phyloP scores from a whole-genome alignment of 129 eudicot genomes.

The Escallonia herrerae region DNA sequence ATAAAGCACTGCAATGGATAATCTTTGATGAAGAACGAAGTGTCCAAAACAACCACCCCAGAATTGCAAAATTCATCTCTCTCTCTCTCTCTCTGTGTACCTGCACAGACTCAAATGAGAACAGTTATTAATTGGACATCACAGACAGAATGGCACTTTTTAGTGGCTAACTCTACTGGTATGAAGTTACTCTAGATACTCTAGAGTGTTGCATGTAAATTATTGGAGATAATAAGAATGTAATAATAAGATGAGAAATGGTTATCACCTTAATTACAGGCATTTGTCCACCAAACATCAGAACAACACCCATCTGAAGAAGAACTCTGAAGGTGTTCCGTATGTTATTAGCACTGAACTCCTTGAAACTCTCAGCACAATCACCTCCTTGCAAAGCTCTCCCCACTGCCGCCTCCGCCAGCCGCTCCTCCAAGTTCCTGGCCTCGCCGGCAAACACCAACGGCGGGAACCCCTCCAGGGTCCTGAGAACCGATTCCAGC shows the following conservation, averaged over 20 bases:
- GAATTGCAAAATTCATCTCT: not conserved
- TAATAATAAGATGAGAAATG: not conserved
- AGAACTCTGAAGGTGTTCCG: conserved; percentile 55
- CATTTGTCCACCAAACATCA: conserved; percentile 65
- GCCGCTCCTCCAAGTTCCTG: conserved; percentile 55
- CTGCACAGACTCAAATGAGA: too few species aligned
- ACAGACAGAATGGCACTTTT: too few species aligned
- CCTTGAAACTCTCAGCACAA: conserved; percentile 86
- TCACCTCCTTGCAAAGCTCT: conserved; percentile 79
- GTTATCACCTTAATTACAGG: conserved; percentile 53
- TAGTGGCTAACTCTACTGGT: not conserved
- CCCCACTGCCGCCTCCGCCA: conserved; percentile 58
- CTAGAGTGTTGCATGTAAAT: not conserved
- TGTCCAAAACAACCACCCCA: not conserved
- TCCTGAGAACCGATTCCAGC: conserved; percentile 36
- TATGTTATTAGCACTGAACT: conserved; percentile 59
- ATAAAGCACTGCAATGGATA: too few species aligned
- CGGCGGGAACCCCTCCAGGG: conserved; percentile 57
- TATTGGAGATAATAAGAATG: not conserved
- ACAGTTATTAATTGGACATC: too few species aligned
- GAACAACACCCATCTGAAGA: conserved; percentile 63
- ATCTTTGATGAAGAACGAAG: too few species aligned
- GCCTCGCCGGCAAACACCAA: conserved; percentile 68
- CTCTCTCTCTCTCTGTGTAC: too few species aligned
- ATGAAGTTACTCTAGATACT: not conserved